These are phyloP conservation scores for Thuja plicata DNA, from an alignment of 83 land plant genomes.

Conservation along the genomic window DNA sequence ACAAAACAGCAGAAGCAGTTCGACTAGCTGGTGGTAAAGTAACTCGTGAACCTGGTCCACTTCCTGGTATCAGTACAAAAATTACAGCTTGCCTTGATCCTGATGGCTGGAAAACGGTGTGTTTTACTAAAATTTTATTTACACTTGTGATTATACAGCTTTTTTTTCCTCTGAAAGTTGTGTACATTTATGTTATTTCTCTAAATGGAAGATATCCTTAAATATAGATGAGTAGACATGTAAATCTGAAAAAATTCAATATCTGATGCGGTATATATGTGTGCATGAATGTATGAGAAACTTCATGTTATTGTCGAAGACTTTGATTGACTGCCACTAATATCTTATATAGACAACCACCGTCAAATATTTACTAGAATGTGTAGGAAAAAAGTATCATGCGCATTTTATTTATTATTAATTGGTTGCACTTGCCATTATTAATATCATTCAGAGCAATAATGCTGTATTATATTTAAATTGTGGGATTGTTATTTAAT, in stretches of 20 bases:
- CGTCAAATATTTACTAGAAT: background rate
- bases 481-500: background rate
- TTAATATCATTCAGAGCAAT: background rate
- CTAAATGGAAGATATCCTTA: background rate
- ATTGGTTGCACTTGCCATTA: background rate
- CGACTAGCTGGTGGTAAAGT: slow-evolving; percentile 65
- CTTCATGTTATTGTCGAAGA: background rate
- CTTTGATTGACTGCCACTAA: slow-evolving; percentile 2
- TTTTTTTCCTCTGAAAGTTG: no score
- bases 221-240: background rate
- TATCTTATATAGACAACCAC: background rate
- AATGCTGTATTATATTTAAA: background rate
- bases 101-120: slow-evolving; percentile 92
- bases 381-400: background rate
- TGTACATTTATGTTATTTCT: background rate
- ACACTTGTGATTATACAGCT: background rate
- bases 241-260: background rate
- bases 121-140: background rate
- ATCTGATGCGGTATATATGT: background rate
- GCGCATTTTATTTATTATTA: background rate
- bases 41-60: slow-evolving; percentile 89
- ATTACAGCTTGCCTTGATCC: slow-evolving; percentile 78
- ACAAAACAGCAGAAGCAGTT: slow-evolving; percentile 80
- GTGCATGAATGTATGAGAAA: background rate
- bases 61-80: slow-evolving; percentile 81